Evolutionary conservation across 306 rosid genomes (phyloP).

Genomic region (Carpinus fangiana): DNA sequence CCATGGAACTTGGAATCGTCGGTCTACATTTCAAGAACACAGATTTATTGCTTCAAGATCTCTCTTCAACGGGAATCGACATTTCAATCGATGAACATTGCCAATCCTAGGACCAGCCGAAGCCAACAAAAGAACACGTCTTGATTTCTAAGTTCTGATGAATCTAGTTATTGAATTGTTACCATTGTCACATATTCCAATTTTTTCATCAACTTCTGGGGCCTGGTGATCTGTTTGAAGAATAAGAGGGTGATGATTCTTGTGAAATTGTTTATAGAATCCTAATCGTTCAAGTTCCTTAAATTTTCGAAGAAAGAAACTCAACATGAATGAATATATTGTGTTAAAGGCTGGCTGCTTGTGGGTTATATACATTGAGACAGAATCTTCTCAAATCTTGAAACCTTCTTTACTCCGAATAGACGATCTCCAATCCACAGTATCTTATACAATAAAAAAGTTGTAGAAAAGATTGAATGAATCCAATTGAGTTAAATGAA

Average conservation of each 20-base stretch:
- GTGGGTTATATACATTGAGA: too few species aligned
- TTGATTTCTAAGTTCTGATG: background rate
- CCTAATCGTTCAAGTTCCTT: background rate
- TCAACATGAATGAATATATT: too few species aligned
- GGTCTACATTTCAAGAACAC: conserved; percentile 74
- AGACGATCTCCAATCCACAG: too few species aligned
- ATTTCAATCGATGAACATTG: conserved; percentile 37
- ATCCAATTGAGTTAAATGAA: too few species aligned
- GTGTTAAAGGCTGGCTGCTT: too few species aligned
- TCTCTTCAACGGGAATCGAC: conserved; percentile 54
- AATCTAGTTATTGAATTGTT: background rate
- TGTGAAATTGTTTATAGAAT: background rate
- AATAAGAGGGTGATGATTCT: background rate
- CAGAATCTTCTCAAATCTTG: too few species aligned
- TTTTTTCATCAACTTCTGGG: too few species aligned
- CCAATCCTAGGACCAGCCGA: background rate
- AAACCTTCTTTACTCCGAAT: too few species aligned
- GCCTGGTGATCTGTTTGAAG: background rate
- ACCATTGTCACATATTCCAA: background rate
- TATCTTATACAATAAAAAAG: too few species aligned
- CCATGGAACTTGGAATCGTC: conserved; percentile 64
- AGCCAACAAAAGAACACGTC: background rate
- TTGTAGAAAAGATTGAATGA: too few species aligned
- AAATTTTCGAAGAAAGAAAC: too few species aligned
- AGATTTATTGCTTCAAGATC: conserved; percentile 52